phyloP scores from a whole-genome alignment of 2,329 filamentous ascomycete species.

The Aspergillus japonicus region DNA sequence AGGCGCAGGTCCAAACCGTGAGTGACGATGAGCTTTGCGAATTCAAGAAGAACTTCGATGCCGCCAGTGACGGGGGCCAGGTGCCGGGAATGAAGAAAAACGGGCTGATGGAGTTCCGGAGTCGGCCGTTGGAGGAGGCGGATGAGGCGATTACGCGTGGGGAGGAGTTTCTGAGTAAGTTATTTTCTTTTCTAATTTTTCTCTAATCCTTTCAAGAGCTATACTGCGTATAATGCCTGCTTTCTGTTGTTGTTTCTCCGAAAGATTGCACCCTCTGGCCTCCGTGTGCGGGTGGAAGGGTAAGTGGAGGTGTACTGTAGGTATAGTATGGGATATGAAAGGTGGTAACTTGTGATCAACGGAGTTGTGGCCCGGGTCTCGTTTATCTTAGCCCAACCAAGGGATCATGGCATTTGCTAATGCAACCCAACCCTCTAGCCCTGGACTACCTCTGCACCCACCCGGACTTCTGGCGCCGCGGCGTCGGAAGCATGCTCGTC shows the following conservation, averaged over 20 bases:
- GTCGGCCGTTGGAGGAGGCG: neutral
- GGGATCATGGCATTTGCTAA: too few relatives aligned
- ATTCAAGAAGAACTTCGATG: neutral
- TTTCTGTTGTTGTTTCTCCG: too few relatives aligned
- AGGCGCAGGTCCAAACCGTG: neutral
- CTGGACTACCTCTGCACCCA: slow-evolving; percentile 1
- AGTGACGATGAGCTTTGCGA: fast-evolving
- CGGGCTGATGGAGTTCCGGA: neutral
- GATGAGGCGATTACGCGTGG: neutral
- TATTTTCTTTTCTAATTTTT: neutral
- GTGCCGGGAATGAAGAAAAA: neutral
- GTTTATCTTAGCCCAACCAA: too few relatives aligned
- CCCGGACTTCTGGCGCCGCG: neutral
- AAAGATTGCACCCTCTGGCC: too few relatives aligned
- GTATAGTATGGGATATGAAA: too few relatives aligned
- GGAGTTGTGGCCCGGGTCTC: too few relatives aligned
- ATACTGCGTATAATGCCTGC: too few relatives aligned
- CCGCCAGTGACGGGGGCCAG: neutral
- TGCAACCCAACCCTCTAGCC: neutral
- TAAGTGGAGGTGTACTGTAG: too few relatives aligned
- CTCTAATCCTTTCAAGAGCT: neutral
- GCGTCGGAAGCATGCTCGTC: neutral
- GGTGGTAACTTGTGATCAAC: too few relatives aligned
- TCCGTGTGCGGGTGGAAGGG: too few relatives aligned
- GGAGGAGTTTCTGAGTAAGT: neutral